Percentiles rank a stretch among this genome's conserved stretches.
Evolutionary conservation across 257 asterid genomes (phyloP).

Genomic region (Scutellaria galericulata): DNA sequence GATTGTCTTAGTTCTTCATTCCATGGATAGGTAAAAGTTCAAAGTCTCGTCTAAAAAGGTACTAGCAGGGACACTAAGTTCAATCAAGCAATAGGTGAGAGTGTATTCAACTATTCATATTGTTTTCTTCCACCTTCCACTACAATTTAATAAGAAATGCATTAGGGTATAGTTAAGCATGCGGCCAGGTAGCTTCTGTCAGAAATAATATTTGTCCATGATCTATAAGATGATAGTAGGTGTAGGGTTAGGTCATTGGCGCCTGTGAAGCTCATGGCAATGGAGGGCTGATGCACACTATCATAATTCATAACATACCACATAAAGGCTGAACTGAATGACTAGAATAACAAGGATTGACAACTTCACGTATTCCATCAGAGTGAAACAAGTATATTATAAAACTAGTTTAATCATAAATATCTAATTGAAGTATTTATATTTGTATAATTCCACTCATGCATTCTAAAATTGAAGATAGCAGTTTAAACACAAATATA

Average conservation of each 20-base stretch:
- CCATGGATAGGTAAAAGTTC: conserved; percentile 15
- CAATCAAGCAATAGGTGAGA: neutral
- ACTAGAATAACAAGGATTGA: neutral
- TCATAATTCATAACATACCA: neutral
- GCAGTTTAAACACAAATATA: neutral
- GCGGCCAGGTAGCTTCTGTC: neutral
- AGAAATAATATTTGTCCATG: conserved; percentile 8
- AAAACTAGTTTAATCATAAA: neutral
- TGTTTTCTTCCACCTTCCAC: conserved; percentile 6
- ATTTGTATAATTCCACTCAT: neutral
- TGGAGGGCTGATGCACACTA: neutral
- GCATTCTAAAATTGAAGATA: conserved; percentile 5
- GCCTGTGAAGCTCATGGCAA: conserved; percentile 14
- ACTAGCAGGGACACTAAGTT: neutral
- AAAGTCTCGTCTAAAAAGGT: neutral
- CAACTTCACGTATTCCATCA: conserved; percentile 8
- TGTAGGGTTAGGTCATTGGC: neutral
- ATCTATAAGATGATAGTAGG: conserved; percentile 13
- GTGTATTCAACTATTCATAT: neutral
- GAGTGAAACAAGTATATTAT: neutral
- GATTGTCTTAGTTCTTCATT: neutral
- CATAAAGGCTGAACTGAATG: neutral
- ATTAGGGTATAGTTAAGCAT: conserved; percentile 2
- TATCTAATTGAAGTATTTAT: neutral
- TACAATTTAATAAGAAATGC: conserved; percentile 1